phyloP scores from a whole-genome alignment of 192 early-diverging fungal species.

The Coemansia sp. region DNA sequence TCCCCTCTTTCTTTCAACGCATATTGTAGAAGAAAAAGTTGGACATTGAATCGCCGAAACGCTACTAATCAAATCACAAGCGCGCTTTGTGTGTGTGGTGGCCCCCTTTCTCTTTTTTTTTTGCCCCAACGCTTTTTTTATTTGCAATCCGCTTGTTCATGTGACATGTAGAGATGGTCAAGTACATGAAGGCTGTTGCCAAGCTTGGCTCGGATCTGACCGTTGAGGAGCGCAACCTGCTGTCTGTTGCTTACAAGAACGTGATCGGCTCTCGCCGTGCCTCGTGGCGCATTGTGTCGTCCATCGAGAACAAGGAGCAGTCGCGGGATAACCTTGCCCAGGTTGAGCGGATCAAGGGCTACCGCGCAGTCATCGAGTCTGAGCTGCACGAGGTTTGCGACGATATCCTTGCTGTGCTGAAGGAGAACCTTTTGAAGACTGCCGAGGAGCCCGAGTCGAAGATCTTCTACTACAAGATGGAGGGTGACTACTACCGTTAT shows the following conservation, averaged over 20 bases:
- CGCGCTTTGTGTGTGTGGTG: not conserved
- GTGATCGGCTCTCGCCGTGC: conserved; percentile 99
- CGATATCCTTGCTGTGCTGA: conserved; percentile 91
- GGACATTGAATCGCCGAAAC: not conserved
- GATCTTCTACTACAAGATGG: conserved; percentile 99
- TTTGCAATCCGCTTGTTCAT: conserved; percentile 25
- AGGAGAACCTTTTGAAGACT: conserved; percentile 85
- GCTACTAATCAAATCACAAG: not conserved
- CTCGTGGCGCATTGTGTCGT: conserved; percentile 98
- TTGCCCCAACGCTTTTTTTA: conserved; percentile 19
- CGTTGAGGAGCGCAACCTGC: conserved; percentile 97
- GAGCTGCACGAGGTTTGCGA: conserved; percentile 95
- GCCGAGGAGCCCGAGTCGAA: conserved; percentile 96
- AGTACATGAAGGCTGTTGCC: conserved; percentile 84
- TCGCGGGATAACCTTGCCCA: conserved; percentile 87
- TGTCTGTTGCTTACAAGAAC: conserved; percentile 99
- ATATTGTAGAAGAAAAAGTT: not conserved
- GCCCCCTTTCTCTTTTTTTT: conserved; percentile 23
- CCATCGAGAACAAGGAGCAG: conserved; percentile 99
- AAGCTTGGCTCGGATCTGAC: conserved; percentile 90
- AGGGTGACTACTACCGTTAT: conserved; percentile 99
- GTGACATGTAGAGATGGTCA: conserved; percentile 74
- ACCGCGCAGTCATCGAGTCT: conserved; percentile 92
- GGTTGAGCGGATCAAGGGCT: conserved; percentile 90
- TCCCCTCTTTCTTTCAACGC: not conserved